A percentile compares a stretch with the other conserved stretches of the same genome.
Evolutionary conservation across 2,329 filamentous ascomycete species (phyloP).

Genomic region (Ceratocystis cubensis): DNA sequence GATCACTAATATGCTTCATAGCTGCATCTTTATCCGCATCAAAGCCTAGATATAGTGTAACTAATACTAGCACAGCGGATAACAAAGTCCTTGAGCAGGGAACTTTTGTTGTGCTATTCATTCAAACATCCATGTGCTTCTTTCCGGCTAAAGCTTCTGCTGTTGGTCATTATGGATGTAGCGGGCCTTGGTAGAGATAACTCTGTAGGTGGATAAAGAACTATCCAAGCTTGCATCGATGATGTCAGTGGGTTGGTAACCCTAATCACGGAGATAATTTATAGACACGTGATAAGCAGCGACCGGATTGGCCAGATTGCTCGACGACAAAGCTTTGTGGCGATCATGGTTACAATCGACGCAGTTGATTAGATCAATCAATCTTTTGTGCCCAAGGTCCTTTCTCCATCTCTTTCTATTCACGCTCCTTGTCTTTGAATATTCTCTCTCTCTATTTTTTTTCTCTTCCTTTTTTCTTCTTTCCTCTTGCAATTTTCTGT

Average conservation of each 20-base stretch:
- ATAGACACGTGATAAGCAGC: not conserved
- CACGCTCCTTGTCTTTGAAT: conserved; percentile 4
- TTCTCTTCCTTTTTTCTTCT: not conserved
- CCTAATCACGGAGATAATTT: not conserved
- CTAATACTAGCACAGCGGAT: no score
- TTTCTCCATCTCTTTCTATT: conserved; percentile 5
- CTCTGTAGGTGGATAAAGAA: no score
- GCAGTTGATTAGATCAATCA: not conserved
- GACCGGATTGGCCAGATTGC: conserved; percentile 6
- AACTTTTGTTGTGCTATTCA: not conserved
- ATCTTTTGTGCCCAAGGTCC: not conserved
- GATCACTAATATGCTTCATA: no score
- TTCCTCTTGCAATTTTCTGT: not conserved
- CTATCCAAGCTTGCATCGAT: not conserved
- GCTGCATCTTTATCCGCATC: no score
- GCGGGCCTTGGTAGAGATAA: not conserved
- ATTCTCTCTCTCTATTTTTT: conserved; percentile 7
- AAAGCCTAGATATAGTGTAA: no score
- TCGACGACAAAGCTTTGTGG: not conserved
- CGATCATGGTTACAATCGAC: conserved; percentile 4
- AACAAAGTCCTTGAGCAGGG: not conserved
- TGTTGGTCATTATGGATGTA: not conserved
- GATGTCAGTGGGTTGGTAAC: not conserved
- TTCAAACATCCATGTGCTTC: not conserved
- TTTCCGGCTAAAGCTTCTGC: not conserved